Percentiles rank a stretch among this genome's conserved stretches.
Evolutionary conservation across 495 filamentous ascomycete species (phyloP).

Genomic region (Annulohypoxylon nitens): DNA sequence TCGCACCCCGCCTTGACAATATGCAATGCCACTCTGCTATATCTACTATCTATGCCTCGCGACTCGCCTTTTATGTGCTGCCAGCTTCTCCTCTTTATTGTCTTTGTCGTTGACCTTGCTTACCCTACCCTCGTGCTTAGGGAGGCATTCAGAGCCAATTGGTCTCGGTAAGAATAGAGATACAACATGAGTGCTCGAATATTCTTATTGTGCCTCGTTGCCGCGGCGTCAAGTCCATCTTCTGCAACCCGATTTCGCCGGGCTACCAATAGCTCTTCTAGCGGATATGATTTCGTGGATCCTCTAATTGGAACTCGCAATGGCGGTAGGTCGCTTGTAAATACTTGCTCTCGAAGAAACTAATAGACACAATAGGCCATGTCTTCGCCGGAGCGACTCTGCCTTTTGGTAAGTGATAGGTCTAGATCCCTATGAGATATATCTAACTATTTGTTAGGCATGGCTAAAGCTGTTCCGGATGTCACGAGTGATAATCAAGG

Average conservation of each 20-base stretch:
- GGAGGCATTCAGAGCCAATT: conserved; percentile 8
- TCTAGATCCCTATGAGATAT: conserved; percentile 1
- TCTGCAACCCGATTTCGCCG: conserved; percentile 20
- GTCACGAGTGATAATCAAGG: conserved; percentile 72
- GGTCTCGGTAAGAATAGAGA: conserved; percentile 12
- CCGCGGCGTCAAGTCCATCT: conserved; percentile 34
- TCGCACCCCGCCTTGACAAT: conserved; percentile 39
- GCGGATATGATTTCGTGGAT: conserved; percentile 59
- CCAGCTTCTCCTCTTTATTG: conserved; percentile 31
- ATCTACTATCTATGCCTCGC: conserved; percentile 17
- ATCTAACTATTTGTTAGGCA: conserved; percentile 55
- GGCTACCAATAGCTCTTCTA: conserved; percentile 22
- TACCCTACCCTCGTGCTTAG: neutral
- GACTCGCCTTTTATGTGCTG: conserved; percentile 34
- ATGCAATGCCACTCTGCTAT: conserved; percentile 39
- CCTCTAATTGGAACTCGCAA: conserved; percentile 72
- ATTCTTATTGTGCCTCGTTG: conserved; percentile 32
- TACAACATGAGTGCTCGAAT: conserved; percentile 44
- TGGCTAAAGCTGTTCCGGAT: conserved; percentile 80
- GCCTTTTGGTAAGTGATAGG: conserved; percentile 66
- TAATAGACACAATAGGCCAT: conserved; percentile 52
- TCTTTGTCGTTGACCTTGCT: neutral
- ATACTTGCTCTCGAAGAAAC: conserved; percentile 34
- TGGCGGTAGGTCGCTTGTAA: conserved; percentile 72
- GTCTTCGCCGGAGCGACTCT: conserved; percentile 69